A percentile compares a stretch with the other conserved stretches of the same genome.
These are phyloP conservation scores for Sapria himalayana DNA, from an alignment of 345 rosid species.

Conservation along the genomic window DNA sequence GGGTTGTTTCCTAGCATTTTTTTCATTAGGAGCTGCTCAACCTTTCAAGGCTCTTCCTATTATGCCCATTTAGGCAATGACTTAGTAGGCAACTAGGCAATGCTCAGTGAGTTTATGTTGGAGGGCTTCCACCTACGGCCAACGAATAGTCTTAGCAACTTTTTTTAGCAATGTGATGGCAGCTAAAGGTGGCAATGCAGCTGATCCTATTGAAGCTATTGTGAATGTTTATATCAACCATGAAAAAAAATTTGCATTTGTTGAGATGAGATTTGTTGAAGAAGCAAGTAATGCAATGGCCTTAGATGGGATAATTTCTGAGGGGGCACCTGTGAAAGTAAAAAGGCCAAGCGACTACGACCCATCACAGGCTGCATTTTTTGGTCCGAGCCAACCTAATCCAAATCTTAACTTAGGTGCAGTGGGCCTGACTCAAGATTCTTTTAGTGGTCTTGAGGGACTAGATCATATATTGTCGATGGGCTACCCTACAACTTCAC, in stretches of 20 bases:
- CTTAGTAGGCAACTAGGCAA: conserved; percentile 99
- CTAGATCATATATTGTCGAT: conserved; percentile 83
- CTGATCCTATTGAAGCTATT: conserved; percentile 99
- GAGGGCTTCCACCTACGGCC: conserved; percentile 90
- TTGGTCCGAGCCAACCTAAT: conserved; percentile 98
- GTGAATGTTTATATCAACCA: conserved; percentile 97
- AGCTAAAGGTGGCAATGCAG: conserved; percentile 91
- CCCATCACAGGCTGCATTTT: conserved; percentile 83
- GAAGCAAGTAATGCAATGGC: conserved; percentile 99
- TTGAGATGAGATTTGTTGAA: conserved; percentile 99
- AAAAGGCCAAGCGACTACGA: conserved; percentile 97
- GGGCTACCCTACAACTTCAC: conserved; percentile 90
- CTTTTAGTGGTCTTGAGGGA: conserved; percentile 94
- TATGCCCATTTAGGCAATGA: conserved; percentile 96
- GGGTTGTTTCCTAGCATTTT: conserved; percentile 85
- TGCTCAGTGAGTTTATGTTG: conserved; percentile 97
- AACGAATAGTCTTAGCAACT: conserved; percentile 93
- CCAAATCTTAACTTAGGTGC: conserved; percentile 81
- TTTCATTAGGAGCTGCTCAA: conserved; percentile 40
- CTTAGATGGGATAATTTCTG: conserved; percentile 82
- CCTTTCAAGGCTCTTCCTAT: conserved; percentile 57
- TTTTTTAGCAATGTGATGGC: conserved; percentile 95
- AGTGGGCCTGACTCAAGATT: conserved; percentile 75
- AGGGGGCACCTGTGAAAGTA: conserved; percentile 99
- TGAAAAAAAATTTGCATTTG: conserved; percentile 99